Conservation (phyloP, 805 yeast species). For the Nakazawaea siamensis region DNA sequence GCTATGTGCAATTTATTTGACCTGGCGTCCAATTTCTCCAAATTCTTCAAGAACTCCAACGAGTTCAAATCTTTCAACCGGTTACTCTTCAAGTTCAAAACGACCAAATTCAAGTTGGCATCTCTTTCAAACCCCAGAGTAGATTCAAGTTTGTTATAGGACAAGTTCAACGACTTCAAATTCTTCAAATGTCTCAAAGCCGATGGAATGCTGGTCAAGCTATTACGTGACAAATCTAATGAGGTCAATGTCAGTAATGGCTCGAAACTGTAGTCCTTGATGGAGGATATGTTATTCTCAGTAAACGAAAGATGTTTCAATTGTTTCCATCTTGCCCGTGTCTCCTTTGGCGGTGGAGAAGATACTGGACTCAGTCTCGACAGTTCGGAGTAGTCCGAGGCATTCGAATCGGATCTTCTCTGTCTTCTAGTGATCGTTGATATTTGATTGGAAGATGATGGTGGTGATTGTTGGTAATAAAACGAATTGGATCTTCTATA, state of each 20-base stretch:
- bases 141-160: constrained; percentile 35
- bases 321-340: constrained; percentile 24
- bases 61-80: constrained; percentile 32
- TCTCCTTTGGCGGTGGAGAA: constrained; percentile 1
- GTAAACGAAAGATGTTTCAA: constrained; percentile 32
- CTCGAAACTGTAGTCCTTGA: constrained; percentile 23
- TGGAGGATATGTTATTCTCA: constrained; percentile 27
- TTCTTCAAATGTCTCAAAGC: constrained; percentile 41
- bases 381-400: constrained; percentile 6
- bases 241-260: constrained; percentile 25
- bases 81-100: constrained; percentile 45
- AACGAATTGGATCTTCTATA: constrained; percentile 4
- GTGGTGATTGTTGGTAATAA: constrained; percentile 4
- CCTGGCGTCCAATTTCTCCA: constrained; percentile 47
- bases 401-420: constrained; percentile 11
- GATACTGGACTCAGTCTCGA: constrained; percentile 4
- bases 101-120: constrained; percentile 32
- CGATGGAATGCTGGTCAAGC: constrained; percentile 40
- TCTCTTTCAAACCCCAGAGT: constrained; percentile 23
- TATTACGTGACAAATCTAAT: constrained; percentile 49
- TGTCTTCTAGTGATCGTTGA: constrained; percentile 3
- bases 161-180: constrained; percentile 44
- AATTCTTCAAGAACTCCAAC: constrained; percentile 29
- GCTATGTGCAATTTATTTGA: constrained; percentile 32
- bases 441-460: constrained; percentile 2